Base-by-base conservation (phyloP, 2,329 filamentous ascomycete species). In the Coniochaeta hoffmannii region DNA sequence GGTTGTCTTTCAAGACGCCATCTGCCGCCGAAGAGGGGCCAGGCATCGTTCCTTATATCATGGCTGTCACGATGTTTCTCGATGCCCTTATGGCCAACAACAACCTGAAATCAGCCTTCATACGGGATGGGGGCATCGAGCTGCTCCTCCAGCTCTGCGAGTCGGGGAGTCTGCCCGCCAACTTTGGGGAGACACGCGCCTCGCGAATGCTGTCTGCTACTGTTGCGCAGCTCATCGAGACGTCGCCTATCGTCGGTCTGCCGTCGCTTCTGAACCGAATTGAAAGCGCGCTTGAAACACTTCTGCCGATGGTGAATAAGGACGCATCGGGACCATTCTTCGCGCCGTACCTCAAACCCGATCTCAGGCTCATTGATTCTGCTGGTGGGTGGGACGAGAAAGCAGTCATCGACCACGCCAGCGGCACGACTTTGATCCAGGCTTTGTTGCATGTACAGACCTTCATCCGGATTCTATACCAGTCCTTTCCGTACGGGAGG, bases 71-170 rank as follows among this genome's bases (percentile, higher is more conserved):
- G 57, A 87, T 83, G 52, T 99, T 99, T 68, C 72, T 99, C 49
- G 70, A 71, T 10, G 49, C 28, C 1, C 93, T 94, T 67, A 83
- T 94, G 57, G 81, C 83, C 59, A 96, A 95, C 64, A 77, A 81
- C 56, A 78, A 78, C 32, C 80, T 95, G 63, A 92, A 88, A 69
- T 74, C 78, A 17, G 80, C 81, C 24, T 93, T 97, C 65, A 84
- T 94, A 59, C 83, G 88, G 55, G 80, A 81, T 52, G 90, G 91
- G 56, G 94, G 90, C 7, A 84, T 93, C 24, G 90, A 97, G 68
- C 78, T 88, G 53, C 77, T 97, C 19, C 77, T 99, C 54, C 90
- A 97, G 65, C 83, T 97, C 55, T 87, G 87, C 38, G 89, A 88
- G 54, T 82, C 92, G 30, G 88, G 90, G 5, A 92, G 90, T 67